Evolutionary conservation across 1,284 basidiomycete species (phyloP).

Genomic region (Chiua sp.): DNA sequence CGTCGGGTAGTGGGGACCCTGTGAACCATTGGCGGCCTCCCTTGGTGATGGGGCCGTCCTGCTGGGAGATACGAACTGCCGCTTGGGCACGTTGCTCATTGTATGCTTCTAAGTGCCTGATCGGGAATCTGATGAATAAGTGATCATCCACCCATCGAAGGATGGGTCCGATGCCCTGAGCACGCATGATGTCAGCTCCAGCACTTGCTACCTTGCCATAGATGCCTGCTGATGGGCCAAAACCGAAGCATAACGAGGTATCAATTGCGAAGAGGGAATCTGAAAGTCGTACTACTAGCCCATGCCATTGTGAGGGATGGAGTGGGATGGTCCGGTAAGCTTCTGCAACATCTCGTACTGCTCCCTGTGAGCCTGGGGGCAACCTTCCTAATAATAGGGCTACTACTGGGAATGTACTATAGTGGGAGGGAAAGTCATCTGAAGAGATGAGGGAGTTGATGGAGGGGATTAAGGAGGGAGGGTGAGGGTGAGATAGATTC

Average conservation of each 20-base stretch:
- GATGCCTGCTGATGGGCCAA: background rate
- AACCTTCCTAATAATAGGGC: background rate
- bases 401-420: background rate
- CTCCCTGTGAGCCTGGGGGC: background rate
- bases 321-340: constrained; percentile 5
- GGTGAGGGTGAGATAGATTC: background rate
- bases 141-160: constrained; percentile 49
- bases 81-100: background rate
- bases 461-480: background rate
- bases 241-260: background rate
- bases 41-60: background rate
- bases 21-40: constrained; percentile 4
- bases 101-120: background rate
- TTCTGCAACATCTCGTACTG: constrained; percentile 3
- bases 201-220: background rate
- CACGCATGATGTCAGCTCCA: background rate
- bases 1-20: rapidly evolving
- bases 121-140: constrained; percentile 38
- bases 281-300: background rate
- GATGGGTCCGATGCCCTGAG: background rate
- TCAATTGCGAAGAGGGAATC: background rate
- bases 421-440: background rate
- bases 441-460: background rate
- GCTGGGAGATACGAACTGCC: background rate
- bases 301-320: constrained; percentile 5